Conservation (phyloP, 345 rosid genomes). For the Sisymbrium altissimum region DNA sequence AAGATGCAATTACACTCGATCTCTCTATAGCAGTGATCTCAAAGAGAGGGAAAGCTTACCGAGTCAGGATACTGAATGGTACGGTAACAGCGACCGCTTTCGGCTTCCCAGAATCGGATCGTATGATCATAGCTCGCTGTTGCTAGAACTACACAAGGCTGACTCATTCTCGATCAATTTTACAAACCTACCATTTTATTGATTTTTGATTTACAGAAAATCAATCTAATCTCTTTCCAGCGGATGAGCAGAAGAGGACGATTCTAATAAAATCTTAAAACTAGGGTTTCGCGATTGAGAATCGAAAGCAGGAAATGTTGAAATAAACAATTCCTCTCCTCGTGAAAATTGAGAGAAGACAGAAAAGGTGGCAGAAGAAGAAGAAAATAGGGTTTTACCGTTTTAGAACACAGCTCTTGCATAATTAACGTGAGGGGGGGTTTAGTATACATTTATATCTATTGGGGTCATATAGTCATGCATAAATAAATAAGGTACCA, state of each 20-base stretch:
- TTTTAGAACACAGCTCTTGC: background rate
- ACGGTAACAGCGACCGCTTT: slow-evolving; percentile 89
- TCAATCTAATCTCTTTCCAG: background rate
- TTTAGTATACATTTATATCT: background rate
- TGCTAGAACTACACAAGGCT: slow-evolving; percentile 84
- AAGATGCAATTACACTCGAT: background rate
- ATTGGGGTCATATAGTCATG: background rate
- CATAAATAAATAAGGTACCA: background rate
- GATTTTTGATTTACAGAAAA: background rate
- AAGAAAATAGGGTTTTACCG: slow-evolving; percentile 10
- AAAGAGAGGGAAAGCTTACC: slow-evolving; percentile 44
- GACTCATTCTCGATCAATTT: slow-evolving; percentile 47
- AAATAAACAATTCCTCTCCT: background rate
- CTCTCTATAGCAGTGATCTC: no score
- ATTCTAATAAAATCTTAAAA: no score
- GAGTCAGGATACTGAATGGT: slow-evolving; percentile 91
- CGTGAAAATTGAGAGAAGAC: background rate
- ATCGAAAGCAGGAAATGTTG: background rate
- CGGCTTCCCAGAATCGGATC: slow-evolving; percentile 93
- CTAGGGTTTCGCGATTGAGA: slow-evolving; percentile 19
- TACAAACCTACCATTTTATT: background rate
- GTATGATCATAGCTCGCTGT: slow-evolving; percentile 95
- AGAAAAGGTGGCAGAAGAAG: background rate
- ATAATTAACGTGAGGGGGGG: background rate
- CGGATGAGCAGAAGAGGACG: background rate